Evolutionary conservation across 2,329 filamentous ascomycete species (phyloP).

Genomic region (Sclerotinia sclerotiorum): DNA sequence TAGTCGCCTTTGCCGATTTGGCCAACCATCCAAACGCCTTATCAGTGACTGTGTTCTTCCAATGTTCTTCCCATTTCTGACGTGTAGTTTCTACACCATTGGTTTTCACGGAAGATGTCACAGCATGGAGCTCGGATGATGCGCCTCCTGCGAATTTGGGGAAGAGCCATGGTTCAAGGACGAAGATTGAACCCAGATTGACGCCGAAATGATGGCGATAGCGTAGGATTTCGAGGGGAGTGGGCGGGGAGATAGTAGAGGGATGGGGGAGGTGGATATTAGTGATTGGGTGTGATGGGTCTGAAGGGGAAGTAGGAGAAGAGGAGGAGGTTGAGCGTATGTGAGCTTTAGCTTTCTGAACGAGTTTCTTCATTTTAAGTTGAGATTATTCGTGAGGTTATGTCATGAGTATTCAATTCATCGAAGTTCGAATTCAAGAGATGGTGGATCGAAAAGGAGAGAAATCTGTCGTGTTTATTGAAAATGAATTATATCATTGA

Average conservation of each 20-base stretch:
- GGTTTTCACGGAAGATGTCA: conserved; percentile 3
- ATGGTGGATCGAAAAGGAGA: too few relatives aligned
- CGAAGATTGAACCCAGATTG: conserved; percentile 59
- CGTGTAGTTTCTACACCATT: conserved; percentile 38
- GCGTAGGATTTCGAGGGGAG: conserved; percentile 46
- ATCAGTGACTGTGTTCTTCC: conserved; percentile 51
- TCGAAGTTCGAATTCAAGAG: not conserved
- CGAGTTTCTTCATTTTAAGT: conserved; percentile 22
- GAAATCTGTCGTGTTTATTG: not conserved
- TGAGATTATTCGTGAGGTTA: not conserved
- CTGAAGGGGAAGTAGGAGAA: not conserved
- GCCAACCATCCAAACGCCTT: conserved; percentile 54
- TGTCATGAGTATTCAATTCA: too few relatives aligned
- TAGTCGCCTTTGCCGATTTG: conserved; percentile 53
- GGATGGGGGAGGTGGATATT: not conserved
- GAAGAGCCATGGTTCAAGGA: conserved; percentile 60
- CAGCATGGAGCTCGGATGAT: conserved; percentile 42
- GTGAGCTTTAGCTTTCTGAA: conserved; percentile 9
- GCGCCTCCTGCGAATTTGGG: conserved; percentile 24
- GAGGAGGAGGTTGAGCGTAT: conserved; percentile 16
- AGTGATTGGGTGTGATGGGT: not conserved
- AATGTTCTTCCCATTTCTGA: conserved; percentile 54
- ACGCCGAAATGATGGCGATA: conserved; percentile 61
- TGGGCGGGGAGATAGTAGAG: conserved; percentile 32
- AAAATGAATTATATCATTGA: not conserved